Base-by-base conservation (phyloP, 202 grass and related monocot genomes). In the Dendrocalamus latiflorus region DNA sequence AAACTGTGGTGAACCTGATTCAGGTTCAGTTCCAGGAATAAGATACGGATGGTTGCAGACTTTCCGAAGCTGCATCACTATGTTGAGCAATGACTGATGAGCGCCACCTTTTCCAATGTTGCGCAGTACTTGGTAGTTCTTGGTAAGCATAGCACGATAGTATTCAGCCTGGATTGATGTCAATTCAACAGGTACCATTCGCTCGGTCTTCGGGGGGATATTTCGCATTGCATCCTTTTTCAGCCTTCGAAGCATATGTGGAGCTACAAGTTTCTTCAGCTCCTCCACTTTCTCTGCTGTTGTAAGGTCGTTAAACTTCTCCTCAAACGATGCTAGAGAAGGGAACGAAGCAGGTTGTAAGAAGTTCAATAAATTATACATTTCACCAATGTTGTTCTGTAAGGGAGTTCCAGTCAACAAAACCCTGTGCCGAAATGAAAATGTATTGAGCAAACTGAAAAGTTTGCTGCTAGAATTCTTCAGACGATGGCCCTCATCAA, bases 141-240 rank as follows among this genome's bases (percentile, higher is more conserved):
- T 99, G 56, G 96, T 99, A 58, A 99, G 89, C 96, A 99, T 99
- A 42, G 96, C 96, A 83, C 93, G 89, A 58, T 99, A 99, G 75
- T 99, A 99, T 88, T 99, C 93, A 51, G 96, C 93, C 86, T 99
- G 96, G 72, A 99, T 96, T 50, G 96, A 96, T 82, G 96, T 93
- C 81, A 99, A 75, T 76, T 99, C 96, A 75, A 99, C 93, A 59
- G 96, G 96, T 69, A 99, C 93, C 83, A 96, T 93, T 75, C 88
- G 87, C 75, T 99, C 96, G 3, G 93, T 99, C 91, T 99, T 99
- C 14, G 96, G 96, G 11, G 96, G 96, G 15, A 99, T 99, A 60
- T 99, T 99, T 84, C 94, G 88, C 96, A 99, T 99, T 83, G 96
- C 93, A 88, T 99, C 96, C 61, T 93, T 99, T 79, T 99, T 99